Evolutionary conservation across 768 basidiomycete genomes (phyloP).

Genomic region (Solioccasus polychromus): DNA sequence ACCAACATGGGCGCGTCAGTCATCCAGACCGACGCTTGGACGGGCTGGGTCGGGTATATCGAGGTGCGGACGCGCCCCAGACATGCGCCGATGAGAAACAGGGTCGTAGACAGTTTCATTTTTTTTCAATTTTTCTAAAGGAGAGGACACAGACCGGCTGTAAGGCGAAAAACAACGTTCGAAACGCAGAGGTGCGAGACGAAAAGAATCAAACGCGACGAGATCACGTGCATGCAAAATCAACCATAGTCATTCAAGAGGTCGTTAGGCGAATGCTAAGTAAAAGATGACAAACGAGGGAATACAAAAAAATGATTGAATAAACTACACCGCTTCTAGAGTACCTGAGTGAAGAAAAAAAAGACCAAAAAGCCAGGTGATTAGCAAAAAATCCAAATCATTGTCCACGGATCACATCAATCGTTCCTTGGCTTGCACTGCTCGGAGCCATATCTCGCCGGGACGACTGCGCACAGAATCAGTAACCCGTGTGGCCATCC

Average conservation of each 20-base stretch:
- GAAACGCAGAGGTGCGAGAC: too few species aligned
- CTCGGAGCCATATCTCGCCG: slow-evolving; percentile 34
- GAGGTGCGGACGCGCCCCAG: slow-evolving; percentile 29
- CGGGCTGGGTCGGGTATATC: slow-evolving; percentile 51
- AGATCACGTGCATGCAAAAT: slow-evolving; percentile 27
- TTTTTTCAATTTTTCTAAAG: too few species aligned
- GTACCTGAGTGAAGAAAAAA: slow-evolving; percentile 3
- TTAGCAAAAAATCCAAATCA: slow-evolving; percentile 2
- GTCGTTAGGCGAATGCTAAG: too few species aligned
- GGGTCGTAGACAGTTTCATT: too few species aligned
- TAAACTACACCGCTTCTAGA: slow-evolving; percentile 20
- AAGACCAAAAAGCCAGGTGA: not conserved
- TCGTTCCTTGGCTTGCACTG: slow-evolving; percentile 65
- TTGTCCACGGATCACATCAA: slow-evolving; percentile 37
- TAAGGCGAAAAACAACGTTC: too few species aligned
- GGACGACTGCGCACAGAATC: slow-evolving; percentile 16
- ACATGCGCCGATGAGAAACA: slow-evolving; percentile 1
- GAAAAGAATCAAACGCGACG: slow-evolving; percentile 4
- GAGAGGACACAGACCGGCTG: slow-evolving; percentile 30
- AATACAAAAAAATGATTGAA: slow-evolving; percentile 20
- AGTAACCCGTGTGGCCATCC: slow-evolving; percentile 64
- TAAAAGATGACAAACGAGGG: too few species aligned
- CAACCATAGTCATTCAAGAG: slow-evolving; percentile 5
- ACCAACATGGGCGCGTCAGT: slow-evolving; percentile 42
- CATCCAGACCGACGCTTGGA: slow-evolving; percentile 41